phyloP scores from a whole-genome alignment of 108 stramenopile genomes.

The Nitzschia palea region DNA sequence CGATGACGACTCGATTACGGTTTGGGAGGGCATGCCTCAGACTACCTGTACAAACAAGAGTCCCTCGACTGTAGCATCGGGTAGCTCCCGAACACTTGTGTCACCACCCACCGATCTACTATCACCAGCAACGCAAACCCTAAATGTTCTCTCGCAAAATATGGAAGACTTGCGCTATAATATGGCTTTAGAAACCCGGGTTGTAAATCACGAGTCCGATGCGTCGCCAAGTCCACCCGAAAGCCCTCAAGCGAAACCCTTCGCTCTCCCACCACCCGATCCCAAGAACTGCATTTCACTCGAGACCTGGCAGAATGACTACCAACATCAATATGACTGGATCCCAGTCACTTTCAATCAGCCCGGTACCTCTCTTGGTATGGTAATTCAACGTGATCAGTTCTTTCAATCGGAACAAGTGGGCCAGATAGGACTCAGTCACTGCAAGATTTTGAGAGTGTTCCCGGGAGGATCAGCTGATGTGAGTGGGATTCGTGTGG shows the following conservation, averaged over 20 bases:
- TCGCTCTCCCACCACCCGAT: background rate
- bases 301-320: background rate
- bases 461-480: conserved; percentile 3
- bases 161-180: conserved; percentile 27
- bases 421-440: background rate
- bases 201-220: background rate
- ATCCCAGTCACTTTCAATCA: background rate
- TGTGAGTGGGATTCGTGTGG: background rate
- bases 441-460: conserved; percentile 4
- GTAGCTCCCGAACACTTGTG: background rate
- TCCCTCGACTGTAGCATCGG: background rate
- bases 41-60: background rate
- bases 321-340: background rate
- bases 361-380: background rate
- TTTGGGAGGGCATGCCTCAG: background rate
- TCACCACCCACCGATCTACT: background rate
- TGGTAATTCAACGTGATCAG: conserved; percentile 15
- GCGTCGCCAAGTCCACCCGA: background rate
- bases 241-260: background rate
- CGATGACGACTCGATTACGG: conserved; percentile 2
- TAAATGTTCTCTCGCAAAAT: conserved; percentile 29
- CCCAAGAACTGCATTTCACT: background rate
- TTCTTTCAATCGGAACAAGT: background rate
- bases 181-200: background rate
- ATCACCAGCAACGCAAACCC: conserved; percentile 32